These are phyloP conservation scores for Ascochyta lentis DNA, from an alignment of 2,329 filamentous ascomycete species.

Conservation along the genomic window DNA sequence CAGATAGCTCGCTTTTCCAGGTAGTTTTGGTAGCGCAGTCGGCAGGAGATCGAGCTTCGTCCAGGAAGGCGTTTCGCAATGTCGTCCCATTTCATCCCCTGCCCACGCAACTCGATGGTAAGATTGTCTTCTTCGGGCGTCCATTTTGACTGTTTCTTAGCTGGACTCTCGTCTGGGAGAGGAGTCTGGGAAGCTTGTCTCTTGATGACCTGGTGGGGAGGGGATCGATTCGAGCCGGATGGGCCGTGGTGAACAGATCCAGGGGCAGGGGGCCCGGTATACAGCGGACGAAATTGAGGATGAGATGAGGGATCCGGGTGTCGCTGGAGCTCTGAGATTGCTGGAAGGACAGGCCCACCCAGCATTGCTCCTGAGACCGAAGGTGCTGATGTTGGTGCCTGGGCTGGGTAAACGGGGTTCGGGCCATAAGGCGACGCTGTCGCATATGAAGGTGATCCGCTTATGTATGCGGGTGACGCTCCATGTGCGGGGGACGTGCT, in stretches of 20 bases:
- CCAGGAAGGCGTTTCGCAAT: slow-evolving; percentile 91
- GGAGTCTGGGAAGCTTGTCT: slow-evolving; percentile 48
- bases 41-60: slow-evolving; percentile 90
- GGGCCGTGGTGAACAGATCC: slow-evolving; percentile 29
- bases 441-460: slow-evolving; percentile 41
- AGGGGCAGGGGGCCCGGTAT: slow-evolving; percentile 50
- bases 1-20: slow-evolving; percentile 90
- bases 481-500: slow-evolving; percentile 45
- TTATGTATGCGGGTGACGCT: slow-evolving; percentile 40
- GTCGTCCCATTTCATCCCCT: slow-evolving; percentile 98
- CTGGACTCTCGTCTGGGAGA: slow-evolving; percentile 44
- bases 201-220: slow-evolving; percentile 44
- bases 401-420: slow-evolving; percentile 33
- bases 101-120: slow-evolving; percentile 88
- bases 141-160: slow-evolving; percentile 85
- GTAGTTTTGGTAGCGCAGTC: slow-evolving; percentile 96
- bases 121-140: slow-evolving; percentile 90
- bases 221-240: slow-evolving; percentile 40
- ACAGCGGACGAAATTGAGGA: slow-evolving; percentile 48
- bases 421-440: slow-evolving; percentile 40
- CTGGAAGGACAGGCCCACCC: slow-evolving; percentile 48
- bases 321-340: slow-evolving; percentile 47
- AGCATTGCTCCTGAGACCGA: slow-evolving; percentile 38
- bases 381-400: slow-evolving; percentile 36
- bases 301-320: slow-evolving; percentile 49